A percentile compares a stretch with the other conserved stretches of the same genome.
Conservation (phyloP, 2,329 filamentous ascomycete genomes). For the Alternaria sp. region DNA sequence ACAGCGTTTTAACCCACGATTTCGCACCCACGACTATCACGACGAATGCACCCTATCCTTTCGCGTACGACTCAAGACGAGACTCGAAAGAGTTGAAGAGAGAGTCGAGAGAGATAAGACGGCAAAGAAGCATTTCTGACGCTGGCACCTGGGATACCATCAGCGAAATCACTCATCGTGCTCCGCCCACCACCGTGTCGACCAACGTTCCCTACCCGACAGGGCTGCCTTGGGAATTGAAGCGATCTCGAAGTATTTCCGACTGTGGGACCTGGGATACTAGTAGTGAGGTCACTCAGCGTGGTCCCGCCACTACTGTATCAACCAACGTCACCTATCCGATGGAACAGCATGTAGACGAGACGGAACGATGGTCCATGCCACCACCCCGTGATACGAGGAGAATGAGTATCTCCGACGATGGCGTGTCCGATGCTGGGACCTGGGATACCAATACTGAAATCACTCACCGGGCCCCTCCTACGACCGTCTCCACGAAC, state of each 20-base stretch:
- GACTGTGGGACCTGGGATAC: slow-evolving; percentile 19
- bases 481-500: slow-evolving; percentile 19
- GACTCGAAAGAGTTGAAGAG: slow-evolving; percentile 22
- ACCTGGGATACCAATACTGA: slow-evolving; percentile 15
- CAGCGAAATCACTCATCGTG: slow-evolving; percentile 14
- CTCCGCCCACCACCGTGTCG: slow-evolving; percentile 18
- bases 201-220: slow-evolving; percentile 19
- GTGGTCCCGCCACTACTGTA: slow-evolving; percentile 15
- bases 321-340: slow-evolving; percentile 15
- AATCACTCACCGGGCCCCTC: slow-evolving; percentile 12
- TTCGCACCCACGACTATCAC: slow-evolving; percentile 29
- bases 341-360: slow-evolving; percentile 1
- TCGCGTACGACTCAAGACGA: slow-evolving; percentile 13
- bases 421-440: slow-evolving; percentile 1
- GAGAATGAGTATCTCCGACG: not conserved
- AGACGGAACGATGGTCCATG: slow-evolving; percentile 8
- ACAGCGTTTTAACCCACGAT: slow-evolving; percentile 31
- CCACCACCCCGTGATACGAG: slow-evolving; percentile 2
- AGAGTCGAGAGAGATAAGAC: slow-evolving; percentile 18
- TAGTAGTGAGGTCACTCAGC: slow-evolving; percentile 17
- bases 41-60: slow-evolving; percentile 15
- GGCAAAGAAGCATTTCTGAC: slow-evolving; percentile 15
- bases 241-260: slow-evolving; percentile 14
- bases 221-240: slow-evolving; percentile 9
- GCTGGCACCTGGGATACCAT: slow-evolving; percentile 22